A percentile compares a stretch with the other conserved stretches of the same genome.
These are phyloP conservation scores for Trichoderma guizhouense DNA, from an alignment of 2,329 filamentous ascomycete genomes.

Conservation along the genomic window DNA sequence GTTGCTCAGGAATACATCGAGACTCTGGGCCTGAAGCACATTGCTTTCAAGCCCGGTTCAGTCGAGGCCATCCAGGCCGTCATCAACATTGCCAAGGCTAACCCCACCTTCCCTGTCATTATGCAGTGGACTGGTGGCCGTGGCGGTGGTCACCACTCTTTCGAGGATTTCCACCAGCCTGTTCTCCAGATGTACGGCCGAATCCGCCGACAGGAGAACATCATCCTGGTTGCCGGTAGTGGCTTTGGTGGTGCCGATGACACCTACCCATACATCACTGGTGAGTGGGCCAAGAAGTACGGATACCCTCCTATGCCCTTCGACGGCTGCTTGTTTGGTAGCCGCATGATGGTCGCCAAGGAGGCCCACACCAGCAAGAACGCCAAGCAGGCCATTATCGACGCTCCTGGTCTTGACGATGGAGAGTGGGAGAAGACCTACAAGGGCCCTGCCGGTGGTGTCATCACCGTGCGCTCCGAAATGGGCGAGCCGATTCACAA, in stretches of 20 bases:
- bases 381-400: constrained; percentile 86
- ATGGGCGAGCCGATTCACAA: constrained; percentile 99
- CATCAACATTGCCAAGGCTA: constrained; percentile 91
- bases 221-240: constrained; percentile 85
- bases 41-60: constrained; percentile 90
- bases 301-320: constrained; percentile 93
- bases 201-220: constrained; percentile 80
- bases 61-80: constrained; percentile 83
- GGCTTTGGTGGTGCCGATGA: constrained; percentile 88
- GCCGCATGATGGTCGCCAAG: constrained; percentile 92
- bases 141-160: constrained; percentile 91
- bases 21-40: constrained; percentile 88
- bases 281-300: constrained; percentile 80
- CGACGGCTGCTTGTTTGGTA: constrained; percentile 86
- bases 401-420: constrained; percentile 79
- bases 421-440: constrained; percentile 89
- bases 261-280: constrained; percentile 88
- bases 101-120: constrained; percentile 87
- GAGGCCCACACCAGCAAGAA: constrained; percentile 84
- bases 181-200: constrained; percentile 88
- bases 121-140: constrained; percentile 94
- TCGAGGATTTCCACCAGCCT: constrained; percentile 91
- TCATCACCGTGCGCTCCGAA: constrained; percentile 95
- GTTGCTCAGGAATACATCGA: constrained; percentile 92
- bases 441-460: constrained; percentile 83